Conservation (phyloP, 1,284 basidiomycete species). For the Trametes versicolor region DNA sequence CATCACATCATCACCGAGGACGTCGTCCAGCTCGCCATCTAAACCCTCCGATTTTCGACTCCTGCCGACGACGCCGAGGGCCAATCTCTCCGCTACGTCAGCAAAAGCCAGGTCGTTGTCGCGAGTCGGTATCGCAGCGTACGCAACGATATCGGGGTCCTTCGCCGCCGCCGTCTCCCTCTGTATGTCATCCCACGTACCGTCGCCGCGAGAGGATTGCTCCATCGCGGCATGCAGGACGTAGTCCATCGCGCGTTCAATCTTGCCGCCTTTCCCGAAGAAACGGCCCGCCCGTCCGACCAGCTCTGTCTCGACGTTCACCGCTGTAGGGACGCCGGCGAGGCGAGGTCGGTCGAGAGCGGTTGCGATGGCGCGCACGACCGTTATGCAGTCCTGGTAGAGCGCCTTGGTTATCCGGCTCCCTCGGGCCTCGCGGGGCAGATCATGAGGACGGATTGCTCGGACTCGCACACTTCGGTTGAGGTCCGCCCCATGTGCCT, state of each 20-base stretch:
- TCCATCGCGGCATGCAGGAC: constrained; percentile 22
- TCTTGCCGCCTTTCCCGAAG: constrained; percentile 11
- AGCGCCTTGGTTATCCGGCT: constrained; percentile 7
- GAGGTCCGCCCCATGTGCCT: not conserved
- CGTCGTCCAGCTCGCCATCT: not conserved
- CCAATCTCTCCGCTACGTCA: constrained; percentile 17
- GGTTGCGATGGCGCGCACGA: constrained; percentile 5
- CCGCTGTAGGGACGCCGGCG: constrained; percentile 11
- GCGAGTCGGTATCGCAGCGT: constrained; percentile 20
- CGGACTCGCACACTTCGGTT: not conserved
- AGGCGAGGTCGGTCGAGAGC: not conserved
- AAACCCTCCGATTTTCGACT: not conserved
- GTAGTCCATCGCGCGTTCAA: constrained; percentile 25
- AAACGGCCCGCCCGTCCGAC: constrained; percentile 1
- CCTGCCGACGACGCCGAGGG: not conserved
- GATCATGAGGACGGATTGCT: not conserved
- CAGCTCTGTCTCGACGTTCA: constrained; percentile 1
- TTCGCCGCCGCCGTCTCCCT: constrained; percentile 8
- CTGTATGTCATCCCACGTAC: constrained; percentile 16
- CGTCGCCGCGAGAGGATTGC: constrained; percentile 24
- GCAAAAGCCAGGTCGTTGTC: constrained; percentile 28
- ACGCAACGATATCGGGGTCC: not conserved
- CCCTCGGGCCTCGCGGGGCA: constrained; percentile 5
- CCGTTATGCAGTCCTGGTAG: constrained; percentile 1
- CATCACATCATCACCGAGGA: not conserved